phyloP scores from a whole-genome alignment of 306 rosid species.

The Rosa chinensis region DNA sequence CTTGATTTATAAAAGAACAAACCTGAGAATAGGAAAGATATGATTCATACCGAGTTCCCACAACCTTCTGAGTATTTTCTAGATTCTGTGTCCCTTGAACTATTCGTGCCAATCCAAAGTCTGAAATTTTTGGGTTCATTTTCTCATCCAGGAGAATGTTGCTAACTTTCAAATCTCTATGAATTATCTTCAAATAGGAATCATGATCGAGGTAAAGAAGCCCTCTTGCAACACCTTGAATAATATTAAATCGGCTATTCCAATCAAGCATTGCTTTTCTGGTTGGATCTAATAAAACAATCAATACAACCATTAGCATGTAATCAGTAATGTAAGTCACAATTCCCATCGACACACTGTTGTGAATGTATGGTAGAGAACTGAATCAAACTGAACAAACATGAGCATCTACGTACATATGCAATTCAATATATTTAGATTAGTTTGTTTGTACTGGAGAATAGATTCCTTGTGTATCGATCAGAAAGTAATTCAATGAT shows the following conservation, averaged over 20 bases:
- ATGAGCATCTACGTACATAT: not conserved
- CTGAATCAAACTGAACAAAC: not conserved
- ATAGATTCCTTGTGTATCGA: too few species aligned
- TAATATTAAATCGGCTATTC: slow-evolving; percentile 24
- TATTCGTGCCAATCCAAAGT: slow-evolving; percentile 32
- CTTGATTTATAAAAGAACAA: not conserved
- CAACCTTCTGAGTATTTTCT: slow-evolving; percentile 29
- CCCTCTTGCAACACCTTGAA: slow-evolving; percentile 23
- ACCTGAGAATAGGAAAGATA: not conserved
- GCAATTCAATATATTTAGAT: not conserved
- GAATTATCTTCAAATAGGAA: slow-evolving; percentile 17
- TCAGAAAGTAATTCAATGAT: too few species aligned
- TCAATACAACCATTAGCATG: not conserved
- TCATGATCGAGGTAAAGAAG: slow-evolving; percentile 28
- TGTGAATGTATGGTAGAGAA: not conserved
- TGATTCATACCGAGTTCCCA: slow-evolving; percentile 18
- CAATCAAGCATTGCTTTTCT: slow-evolving; percentile 16
- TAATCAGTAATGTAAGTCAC: not conserved
- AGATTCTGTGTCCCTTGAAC: slow-evolving; percentile 8
- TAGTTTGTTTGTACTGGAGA: too few species aligned
- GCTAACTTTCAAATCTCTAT: slow-evolving; percentile 17
- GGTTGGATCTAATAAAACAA: not conserved
- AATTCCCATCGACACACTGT: not conserved
- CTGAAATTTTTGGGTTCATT: slow-evolving; percentile 31
- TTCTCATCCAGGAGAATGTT: slow-evolving; percentile 19